Evolutionary conservation across 108 stramenopile species (phyloP).

Genomic region (Stephanodiscus triporus): DNA sequence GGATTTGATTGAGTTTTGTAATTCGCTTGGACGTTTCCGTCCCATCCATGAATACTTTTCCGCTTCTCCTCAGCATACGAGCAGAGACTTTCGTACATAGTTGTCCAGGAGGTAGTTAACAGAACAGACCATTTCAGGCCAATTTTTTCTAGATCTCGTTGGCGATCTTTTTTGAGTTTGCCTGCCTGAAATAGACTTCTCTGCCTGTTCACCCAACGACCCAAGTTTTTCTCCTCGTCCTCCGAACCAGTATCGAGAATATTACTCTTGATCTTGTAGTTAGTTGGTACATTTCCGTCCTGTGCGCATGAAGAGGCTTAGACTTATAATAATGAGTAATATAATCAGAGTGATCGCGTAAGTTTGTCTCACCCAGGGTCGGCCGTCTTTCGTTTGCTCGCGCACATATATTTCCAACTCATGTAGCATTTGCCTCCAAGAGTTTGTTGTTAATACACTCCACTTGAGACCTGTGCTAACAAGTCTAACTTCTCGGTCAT

Average conservation of each 20-base stretch:
- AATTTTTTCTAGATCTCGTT: slow-evolving; percentile 71
- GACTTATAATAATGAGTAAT: not conserved
- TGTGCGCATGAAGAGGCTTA: slow-evolving; percentile 10
- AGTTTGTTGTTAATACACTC: slow-evolving; percentile 89
- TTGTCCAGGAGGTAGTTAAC: slow-evolving; percentile 80
- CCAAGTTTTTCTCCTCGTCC: slow-evolving; percentile 74
- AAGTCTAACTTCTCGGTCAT: slow-evolving; percentile 76
- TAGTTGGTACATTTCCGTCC: slow-evolving; percentile 83
- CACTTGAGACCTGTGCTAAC: slow-evolving; percentile 84
- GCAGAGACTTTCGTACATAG: slow-evolving; percentile 79
- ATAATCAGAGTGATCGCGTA: slow-evolving; percentile 16
- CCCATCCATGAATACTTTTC: slow-evolving; percentile 63
- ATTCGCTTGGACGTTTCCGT: slow-evolving; percentile 86
- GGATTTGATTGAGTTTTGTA: slow-evolving; percentile 71
- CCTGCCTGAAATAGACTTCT: slow-evolving; percentile 86
- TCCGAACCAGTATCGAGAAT: slow-evolving; percentile 51
- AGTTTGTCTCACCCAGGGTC: slow-evolving; percentile 59
- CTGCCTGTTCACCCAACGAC: slow-evolving; percentile 89
- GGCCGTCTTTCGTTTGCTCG: slow-evolving; percentile 60
- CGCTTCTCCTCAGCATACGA: slow-evolving; percentile 62
- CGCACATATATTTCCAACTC: slow-evolving; percentile 81
- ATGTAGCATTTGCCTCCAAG: slow-evolving; percentile 85
- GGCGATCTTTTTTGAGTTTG: slow-evolving; percentile 79
- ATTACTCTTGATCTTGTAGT: slow-evolving; percentile 70
- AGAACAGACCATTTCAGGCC: slow-evolving; percentile 90